Base-by-base conservation (phyloP, 768 basidiomycete species). In the Suillus alpinus region DNA sequence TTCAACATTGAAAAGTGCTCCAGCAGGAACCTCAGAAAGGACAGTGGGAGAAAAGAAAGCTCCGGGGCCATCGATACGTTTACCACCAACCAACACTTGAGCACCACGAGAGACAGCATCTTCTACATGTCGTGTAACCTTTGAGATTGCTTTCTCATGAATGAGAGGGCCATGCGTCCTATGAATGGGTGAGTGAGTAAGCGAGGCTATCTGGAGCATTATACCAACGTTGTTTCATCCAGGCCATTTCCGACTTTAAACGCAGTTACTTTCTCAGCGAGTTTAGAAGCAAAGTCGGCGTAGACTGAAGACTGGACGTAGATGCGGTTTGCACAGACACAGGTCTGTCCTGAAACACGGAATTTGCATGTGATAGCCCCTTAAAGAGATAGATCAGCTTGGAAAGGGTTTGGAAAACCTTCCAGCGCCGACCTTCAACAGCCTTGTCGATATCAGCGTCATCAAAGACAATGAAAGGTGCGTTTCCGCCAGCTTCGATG, bases 91-190 rank as follows among this genome's bases (percentile, higher is more conserved):
- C 43, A 98, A 85, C 51, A 98, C 75, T 73, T 89, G 89, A 0
- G 95, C 97, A 36, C 97, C 97, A 58, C 85, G 86, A 36, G 81
- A 68, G 57, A 96, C 79, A 9, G 96, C 97, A 66, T 98, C 94
- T 31, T 92, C 83, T 62, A 99, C 86, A 75, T 99, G 97, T 50
- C 80, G 76, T 56, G 83, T 77, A 18, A 95, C 94, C 75, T 99
- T 99, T 67, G 89, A 84, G 56, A 95, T 77, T 0, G 95, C 95
- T 26, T 87, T 87, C 16, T 75, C 74, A 75, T 98, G 95, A 62
- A 99, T 97, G 53, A 99, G 81, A 14, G 97, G 97, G 0, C 97
- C 97, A 66, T 98, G 95, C 0, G 96, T 98, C 46, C 91, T 92
- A 63, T 41, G 62, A 41, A 18, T 36, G 40, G 36, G n/a, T 50